phyloP scores from a whole-genome alignment of 257 asterid genomes.

The Lycium barbarum region DNA sequence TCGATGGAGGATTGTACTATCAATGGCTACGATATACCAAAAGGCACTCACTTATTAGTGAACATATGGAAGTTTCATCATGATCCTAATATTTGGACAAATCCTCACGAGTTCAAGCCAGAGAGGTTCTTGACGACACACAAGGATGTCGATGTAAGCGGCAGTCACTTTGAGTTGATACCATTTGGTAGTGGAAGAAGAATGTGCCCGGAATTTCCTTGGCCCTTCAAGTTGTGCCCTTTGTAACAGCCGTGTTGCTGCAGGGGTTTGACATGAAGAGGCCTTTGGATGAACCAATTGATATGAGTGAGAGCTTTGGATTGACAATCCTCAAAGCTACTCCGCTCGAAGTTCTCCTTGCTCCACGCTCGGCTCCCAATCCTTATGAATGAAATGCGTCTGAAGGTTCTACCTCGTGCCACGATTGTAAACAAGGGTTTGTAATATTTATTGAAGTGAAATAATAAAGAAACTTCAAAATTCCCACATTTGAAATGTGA shows the following conservation, averaged over 20 bases:
- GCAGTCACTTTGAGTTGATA: constrained; percentile 50
- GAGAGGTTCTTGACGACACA: constrained; percentile 54
- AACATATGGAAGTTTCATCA: constrained; percentile 57
- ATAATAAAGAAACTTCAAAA: background rate
- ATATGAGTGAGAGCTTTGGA: constrained; percentile 61
- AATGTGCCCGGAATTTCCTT: constrained; percentile 44
- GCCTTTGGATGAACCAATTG: constrained; percentile 35
- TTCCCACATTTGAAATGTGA: background rate
- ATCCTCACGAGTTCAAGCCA: constrained; percentile 51
- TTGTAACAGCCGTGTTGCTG: constrained; percentile 46
- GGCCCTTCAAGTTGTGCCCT: constrained; percentile 36
- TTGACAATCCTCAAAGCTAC: constrained; percentile 43
- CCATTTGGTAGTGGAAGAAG: constrained; percentile 68
- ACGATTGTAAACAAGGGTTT: too few species aligned
- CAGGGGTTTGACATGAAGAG: constrained; percentile 50
- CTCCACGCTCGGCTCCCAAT: constrained; percentile 41
- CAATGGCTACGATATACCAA: constrained; percentile 50
- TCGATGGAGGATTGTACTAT: constrained; percentile 45
- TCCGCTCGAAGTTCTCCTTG: constrained; percentile 46
- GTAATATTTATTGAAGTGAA: background rate
- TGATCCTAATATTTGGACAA: constrained; percentile 53
- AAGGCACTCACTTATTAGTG: constrained; percentile 48
- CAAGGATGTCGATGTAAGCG: constrained; percentile 46
- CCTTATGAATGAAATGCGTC: constrained; percentile 27
- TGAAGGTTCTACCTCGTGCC: background rate